A percentile compares a stretch with the other conserved stretches of the same genome.
Conservation (phyloP, 78 protist species). For the Speleostelium caveatum region DNA sequence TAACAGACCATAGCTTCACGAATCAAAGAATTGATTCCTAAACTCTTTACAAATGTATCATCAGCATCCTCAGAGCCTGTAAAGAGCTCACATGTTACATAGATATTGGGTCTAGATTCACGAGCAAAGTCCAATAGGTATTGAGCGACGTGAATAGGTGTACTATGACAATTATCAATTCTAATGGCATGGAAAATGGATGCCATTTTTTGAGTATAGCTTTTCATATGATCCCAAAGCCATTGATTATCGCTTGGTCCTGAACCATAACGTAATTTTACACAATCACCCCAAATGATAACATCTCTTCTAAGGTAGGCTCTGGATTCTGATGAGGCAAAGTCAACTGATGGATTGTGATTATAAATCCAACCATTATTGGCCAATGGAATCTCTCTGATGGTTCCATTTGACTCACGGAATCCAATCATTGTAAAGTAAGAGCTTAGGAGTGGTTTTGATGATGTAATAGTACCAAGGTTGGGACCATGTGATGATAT, state of each 20-base stretch:
- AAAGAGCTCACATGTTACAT: conserved; percentile 88
- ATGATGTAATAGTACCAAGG: conserved; percentile 1
- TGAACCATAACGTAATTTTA: conserved; percentile 91
- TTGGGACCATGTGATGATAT: conserved; percentile 59
- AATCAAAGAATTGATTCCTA: conserved; percentile 87
- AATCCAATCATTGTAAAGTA: conserved; percentile 37
- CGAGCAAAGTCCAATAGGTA: conserved; percentile 88
- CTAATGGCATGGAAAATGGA: conserved; percentile 89
- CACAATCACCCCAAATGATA: conserved; percentile 96
- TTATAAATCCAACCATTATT: conserved; percentile 90
- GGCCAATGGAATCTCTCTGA: conserved; percentile 75
- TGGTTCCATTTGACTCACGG: not conserved
- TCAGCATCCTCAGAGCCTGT: conserved; percentile 84
- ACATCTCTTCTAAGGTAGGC: conserved; percentile 94
- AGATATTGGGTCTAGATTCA: conserved; percentile 76
- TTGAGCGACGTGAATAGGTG: conserved; percentile 93
- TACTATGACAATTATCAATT: conserved; percentile 94
- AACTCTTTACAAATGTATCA: conserved; percentile 25
- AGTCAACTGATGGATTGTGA: conserved; percentile 83
- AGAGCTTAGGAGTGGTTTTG: conserved; percentile 27
- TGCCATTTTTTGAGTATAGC: conserved; percentile 81
- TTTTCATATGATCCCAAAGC: conserved; percentile 94
- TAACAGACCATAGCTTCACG: conserved; percentile 80
- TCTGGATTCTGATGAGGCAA: conserved; percentile 65
- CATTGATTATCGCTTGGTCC: conserved; percentile 63